Evolutionary conservation across 2,329 filamentous ascomycete species (phyloP), one percentile per base, ranked within the genome.

Genomic region (Fusarium zealandicum): DNA sequence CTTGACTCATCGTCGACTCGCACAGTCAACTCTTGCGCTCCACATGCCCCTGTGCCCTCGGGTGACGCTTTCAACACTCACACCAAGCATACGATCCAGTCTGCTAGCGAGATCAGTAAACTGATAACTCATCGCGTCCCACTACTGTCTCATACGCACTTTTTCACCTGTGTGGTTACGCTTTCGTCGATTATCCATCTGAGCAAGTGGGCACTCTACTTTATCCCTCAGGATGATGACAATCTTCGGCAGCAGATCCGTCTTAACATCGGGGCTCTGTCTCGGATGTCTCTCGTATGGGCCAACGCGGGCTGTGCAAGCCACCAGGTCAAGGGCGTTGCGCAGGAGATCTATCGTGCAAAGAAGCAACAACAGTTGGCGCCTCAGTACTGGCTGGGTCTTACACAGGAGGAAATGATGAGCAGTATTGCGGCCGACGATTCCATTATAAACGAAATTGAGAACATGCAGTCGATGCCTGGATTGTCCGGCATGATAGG

Each of bases 121-220:
- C 80, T 93, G 63, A 85, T 92, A 41, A 88, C 89, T 1, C 84
- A 96, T 38, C 89, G 90, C 0, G 85, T 88, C 5, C 82, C 87
- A 0, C 77, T 93, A 2, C 80, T 88, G 5, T 85, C 84, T 27
- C 91, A 96, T 73, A 92, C 86, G 0, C 90, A 92, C 52, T 93
- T 93, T 74, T 92, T 95, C 75, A 90, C 88, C 28, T 95, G 90
- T 69, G 87, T 90, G 32, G 78, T 95, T 42, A 90, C 90, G 2
- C 78, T 93, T 46, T 89, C 88, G 14, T 90, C 90, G 6, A 89
- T 93, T 64, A 89, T 93, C 4, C 90, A 95, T 67, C 80, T 96
- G 18, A 90, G 88, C 49, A 90, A 90, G 59, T 96, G 91, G 85
- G 87, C 78, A 46, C 78, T 87, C 16, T 84, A 83, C 68, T 83